Percentiles rank a stretch among this genome's conserved stretches.
These are phyloP conservation scores for Trypanosoma platydactyli DNA, from an alignment of 208 protist species.

Conservation along the genomic window DNA sequence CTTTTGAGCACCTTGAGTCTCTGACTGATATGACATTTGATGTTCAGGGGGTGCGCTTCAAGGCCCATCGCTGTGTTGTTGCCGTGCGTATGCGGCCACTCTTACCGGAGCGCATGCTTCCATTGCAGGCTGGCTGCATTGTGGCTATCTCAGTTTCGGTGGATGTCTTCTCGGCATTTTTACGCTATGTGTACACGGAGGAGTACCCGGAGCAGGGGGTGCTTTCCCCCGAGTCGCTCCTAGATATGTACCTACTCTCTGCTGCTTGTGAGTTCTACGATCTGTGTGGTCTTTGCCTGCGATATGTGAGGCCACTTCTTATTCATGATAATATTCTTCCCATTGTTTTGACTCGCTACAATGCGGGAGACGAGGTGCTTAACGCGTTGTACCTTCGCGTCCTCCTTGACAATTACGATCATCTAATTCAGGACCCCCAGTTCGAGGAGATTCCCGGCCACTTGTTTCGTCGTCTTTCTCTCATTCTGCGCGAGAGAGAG, in stretches of 20 bases:
- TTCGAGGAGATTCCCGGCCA: slow-evolving; percentile 91
- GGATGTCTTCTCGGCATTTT: slow-evolving; percentile 82
- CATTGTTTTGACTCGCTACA: slow-evolving; percentile 83
- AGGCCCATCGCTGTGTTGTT: slow-evolving; percentile 89
- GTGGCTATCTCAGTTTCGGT: slow-evolving; percentile 74
- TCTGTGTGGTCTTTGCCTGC: slow-evolving; percentile 67
- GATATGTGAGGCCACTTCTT: slow-evolving; percentile 70
- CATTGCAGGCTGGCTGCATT: slow-evolving; percentile 76
- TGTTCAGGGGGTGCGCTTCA: slow-evolving; percentile 75
- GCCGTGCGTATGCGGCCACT: slow-evolving; percentile 77
- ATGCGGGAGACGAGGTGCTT: slow-evolving; percentile 83
- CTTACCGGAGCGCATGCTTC: slow-evolving; percentile 73
- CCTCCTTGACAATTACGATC: slow-evolving; percentile 83
- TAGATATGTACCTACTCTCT: slow-evolving; percentile 83
- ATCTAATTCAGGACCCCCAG: slow-evolving; percentile 80
- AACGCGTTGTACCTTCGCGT: slow-evolving; percentile 81
- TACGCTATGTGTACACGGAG: slow-evolving; percentile 89
- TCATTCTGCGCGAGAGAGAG: slow-evolving; percentile 74
- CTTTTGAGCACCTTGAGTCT: slow-evolving; percentile 76
- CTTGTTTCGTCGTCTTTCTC: slow-evolving; percentile 85
- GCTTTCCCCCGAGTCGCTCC: slow-evolving; percentile 68
- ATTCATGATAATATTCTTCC: slow-evolving; percentile 82
- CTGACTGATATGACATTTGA: slow-evolving; percentile 90
- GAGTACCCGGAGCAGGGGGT: slow-evolving; percentile 76
- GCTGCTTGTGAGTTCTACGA: slow-evolving; percentile 84